phyloP scores from a whole-genome alignment of 176 grass and related monocot species.

The Phragmites australis region DNA sequence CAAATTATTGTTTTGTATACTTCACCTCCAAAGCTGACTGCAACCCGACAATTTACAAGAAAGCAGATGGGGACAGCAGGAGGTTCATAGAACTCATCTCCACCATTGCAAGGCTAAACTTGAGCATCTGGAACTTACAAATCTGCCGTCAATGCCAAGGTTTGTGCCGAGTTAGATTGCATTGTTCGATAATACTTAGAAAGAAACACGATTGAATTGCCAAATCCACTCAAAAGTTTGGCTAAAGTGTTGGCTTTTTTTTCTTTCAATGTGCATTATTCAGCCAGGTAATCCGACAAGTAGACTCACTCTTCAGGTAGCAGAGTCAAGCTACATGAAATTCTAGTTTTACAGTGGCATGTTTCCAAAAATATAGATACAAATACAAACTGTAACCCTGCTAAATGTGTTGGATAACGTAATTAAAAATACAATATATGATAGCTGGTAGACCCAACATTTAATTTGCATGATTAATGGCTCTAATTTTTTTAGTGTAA shows the following conservation, averaged over 20 bases:
- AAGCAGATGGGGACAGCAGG: neutral
- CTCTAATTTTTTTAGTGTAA: too few relatives aligned
- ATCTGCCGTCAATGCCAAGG: neutral
- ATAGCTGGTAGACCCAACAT: too few relatives aligned
- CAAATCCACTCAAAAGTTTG: neutral
- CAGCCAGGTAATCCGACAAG: neutral
- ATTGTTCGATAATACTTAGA: neutral
- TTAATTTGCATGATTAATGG: too few relatives aligned
- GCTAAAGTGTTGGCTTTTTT: neutral
- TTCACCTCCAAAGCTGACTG: neutral
- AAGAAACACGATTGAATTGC: neutral
- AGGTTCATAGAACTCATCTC: too few relatives aligned
- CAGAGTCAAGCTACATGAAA: neutral
- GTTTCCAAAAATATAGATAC: neutral
- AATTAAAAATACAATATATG: too few relatives aligned
- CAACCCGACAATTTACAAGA: neutral
- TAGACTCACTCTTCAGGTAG: neutral
- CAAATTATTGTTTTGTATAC: neutral
- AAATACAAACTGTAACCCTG: neutral
- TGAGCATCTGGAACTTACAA: neutral
- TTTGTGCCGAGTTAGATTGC: neutral
- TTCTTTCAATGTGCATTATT: neutral
- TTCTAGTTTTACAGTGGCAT: neutral
- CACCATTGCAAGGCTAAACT: neutral
- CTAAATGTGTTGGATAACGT: neutral